Conservation (phyloP, 257 asterid genomes). For the Perilla frutescens region DNA sequence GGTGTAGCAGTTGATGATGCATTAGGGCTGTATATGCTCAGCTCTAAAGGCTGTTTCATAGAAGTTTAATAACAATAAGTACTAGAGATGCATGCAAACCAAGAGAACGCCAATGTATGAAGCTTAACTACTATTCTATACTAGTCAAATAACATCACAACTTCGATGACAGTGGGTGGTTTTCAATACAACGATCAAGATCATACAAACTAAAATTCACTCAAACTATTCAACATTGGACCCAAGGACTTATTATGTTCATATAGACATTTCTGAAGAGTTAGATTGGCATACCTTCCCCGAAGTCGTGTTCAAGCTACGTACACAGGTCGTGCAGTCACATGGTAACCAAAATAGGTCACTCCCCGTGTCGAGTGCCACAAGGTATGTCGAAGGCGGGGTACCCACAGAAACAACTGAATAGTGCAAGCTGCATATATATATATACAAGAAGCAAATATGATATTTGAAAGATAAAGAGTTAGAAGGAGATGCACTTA, state of each 20-base stretch:
- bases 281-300: slow-evolving; percentile 50
- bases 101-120: slow-evolving; percentile 1
- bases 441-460: slow-evolving; percentile 5
- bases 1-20: slow-evolving; percentile 63
- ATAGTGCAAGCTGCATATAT: slow-evolving; percentile 93
- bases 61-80: background rate
- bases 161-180: background rate
- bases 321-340: slow-evolving; percentile 67
- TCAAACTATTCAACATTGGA: background rate
- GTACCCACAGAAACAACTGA: slow-evolving; percentile 83
- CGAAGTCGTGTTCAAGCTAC: slow-evolving; percentile 48
- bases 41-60: slow-evolving; percentile 61
- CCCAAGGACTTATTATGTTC: background rate
- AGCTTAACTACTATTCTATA: background rate
- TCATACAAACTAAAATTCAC: background rate
- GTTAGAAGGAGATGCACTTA: background rate
- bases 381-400: slow-evolving; percentile 65
- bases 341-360: slow-evolving; percentile 98
- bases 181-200: background rate
- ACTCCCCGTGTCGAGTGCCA: slow-evolving; percentile 99
- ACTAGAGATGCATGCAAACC: background rate
- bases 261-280: background rate
- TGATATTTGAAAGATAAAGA: background rate
- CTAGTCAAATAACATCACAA: background rate
- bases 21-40: slow-evolving; percentile 79